phyloP scores from a whole-genome alignment of 2,329 filamentous ascomycete genomes.

The Phialophora chinensis region DNA sequence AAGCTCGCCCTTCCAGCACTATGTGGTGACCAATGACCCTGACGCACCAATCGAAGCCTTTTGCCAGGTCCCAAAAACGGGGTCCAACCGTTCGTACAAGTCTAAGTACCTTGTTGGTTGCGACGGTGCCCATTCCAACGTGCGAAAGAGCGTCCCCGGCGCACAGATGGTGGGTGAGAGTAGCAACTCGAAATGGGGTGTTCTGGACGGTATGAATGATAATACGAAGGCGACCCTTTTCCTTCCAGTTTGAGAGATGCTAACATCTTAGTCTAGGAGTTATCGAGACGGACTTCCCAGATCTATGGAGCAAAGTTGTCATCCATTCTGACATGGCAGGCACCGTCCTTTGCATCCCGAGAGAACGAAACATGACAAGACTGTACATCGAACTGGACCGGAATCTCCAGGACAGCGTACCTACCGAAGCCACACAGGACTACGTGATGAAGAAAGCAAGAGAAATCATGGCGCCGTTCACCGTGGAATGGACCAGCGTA shows the following conservation, averaged over 20 bases:
- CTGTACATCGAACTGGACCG: constrained; percentile 57
- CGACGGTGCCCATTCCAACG: background rate
- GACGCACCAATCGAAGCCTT: background rate
- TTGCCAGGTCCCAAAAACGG: background rate
- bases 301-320: background rate
- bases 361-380: constrained; percentile 74
- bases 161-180: constrained; percentile 56
- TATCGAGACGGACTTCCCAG: background rate
- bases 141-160: constrained; percentile 62
- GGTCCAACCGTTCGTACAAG: background rate
- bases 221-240: too few species aligned
- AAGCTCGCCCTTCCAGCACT: background rate
- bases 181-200: constrained; percentile 70
- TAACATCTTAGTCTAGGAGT: background rate
- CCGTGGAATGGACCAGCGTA: background rate
- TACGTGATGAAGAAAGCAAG: background rate
- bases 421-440: background rate
- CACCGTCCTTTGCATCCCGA: constrained; percentile 74
- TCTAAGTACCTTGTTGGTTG: background rate
- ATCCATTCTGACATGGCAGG: constrained; percentile 50
- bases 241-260: too few species aligned
- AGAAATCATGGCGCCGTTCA: background rate
- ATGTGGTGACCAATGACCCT: background rate
- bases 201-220: constrained; percentile 64
- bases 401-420: constrained; percentile 34